phyloP scores from a whole-genome alignment of 176 grass and related monocot genomes.

The Musa acuminata region DNA sequence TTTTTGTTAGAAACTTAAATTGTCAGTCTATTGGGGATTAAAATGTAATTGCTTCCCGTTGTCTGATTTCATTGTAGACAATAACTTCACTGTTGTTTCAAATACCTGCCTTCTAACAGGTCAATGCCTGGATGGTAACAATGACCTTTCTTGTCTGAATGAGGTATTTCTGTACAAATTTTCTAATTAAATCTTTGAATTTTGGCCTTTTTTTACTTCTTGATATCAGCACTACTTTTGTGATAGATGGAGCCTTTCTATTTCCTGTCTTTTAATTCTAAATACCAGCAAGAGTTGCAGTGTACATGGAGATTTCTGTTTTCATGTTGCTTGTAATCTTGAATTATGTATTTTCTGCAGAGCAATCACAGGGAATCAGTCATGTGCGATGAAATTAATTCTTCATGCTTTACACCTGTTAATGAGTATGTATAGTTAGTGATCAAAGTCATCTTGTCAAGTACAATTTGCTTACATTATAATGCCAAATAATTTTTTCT shows the following conservation, averaged over 20 bases:
- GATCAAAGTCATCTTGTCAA: not conserved
- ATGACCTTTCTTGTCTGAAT: not conserved
- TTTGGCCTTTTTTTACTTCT: not conserved
- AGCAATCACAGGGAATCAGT: conserved; percentile 16
- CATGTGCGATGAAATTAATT: conserved; percentile 24
- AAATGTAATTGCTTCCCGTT: not conserved
- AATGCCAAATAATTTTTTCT: conserved; percentile 20
- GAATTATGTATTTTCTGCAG: conserved; percentile 28
- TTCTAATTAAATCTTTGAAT: not conserved
- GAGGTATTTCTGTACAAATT: not conserved
- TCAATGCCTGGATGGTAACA: not conserved
- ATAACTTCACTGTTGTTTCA: not conserved
- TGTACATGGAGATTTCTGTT: not conserved
- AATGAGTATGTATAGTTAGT: conserved; percentile 52
- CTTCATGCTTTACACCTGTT: conserved; percentile 64
- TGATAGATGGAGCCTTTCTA: not conserved
- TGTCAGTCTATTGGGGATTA: not conserved
- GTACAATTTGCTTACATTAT: conserved; percentile 21
- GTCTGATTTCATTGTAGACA: not conserved
- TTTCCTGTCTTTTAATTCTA: not conserved
- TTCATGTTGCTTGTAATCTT: conserved; percentile 4
- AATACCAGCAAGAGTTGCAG: not conserved
- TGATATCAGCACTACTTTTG: not conserved
- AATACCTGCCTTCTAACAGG: not conserved
- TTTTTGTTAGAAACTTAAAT: not conserved